Evolutionary conservation across 2,329 filamentous ascomycete species (phyloP), one percentile per base, ranked within the genome.

Genomic region (Chaetomiaceae sp.): DNA sequence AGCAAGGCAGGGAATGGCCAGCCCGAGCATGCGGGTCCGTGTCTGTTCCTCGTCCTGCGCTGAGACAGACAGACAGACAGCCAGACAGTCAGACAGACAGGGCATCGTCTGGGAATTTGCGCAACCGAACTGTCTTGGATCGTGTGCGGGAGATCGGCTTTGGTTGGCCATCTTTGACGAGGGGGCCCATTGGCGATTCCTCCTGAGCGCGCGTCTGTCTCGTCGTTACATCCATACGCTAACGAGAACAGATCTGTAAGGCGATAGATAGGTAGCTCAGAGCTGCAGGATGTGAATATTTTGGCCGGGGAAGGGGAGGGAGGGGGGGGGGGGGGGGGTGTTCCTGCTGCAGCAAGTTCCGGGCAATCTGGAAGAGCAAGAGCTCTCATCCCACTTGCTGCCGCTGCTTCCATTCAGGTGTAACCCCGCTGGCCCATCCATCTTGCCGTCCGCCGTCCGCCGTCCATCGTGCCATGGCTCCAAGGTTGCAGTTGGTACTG

Each of bases 1-100:
- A 34, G 48, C 29, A 55, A 34, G 32, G n/a, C 47, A 56, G 40
- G 44, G 45, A 52, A 41, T 56, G 49, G 49, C 38, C 46, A 37
- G 32, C 18, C 40, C 33, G 34, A 14, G 16, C 14, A 44, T 55
- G 46, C 33, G 43, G 36, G 43, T 46, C 18, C 48, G 25, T 30
- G 20, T 38, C 9, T 25, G 25, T 45, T 51, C 25, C 23, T 43
- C 30, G n/a, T 42, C 38, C 48, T 46, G n/a, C 42, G 45, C 45
- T 50, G 41, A 47, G 48, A 55, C 45, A 53, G 14, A n/a, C n/a
- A n/a, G n/a, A n/a, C n/a, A n/a, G n/a, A n/a, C n/a, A n/a, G n/a
- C n/a, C n/a, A n/a, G n/a, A n/a, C n/a, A n/a, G n/a, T n/a, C n/a
- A n/a, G n/a, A n/a, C n/a, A n/a, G n/a, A n/a, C n/a, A n/a, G n/a